Base-by-base conservation (phyloP, 139 green algal genomes). In the Asterochloris sp. region DNA sequence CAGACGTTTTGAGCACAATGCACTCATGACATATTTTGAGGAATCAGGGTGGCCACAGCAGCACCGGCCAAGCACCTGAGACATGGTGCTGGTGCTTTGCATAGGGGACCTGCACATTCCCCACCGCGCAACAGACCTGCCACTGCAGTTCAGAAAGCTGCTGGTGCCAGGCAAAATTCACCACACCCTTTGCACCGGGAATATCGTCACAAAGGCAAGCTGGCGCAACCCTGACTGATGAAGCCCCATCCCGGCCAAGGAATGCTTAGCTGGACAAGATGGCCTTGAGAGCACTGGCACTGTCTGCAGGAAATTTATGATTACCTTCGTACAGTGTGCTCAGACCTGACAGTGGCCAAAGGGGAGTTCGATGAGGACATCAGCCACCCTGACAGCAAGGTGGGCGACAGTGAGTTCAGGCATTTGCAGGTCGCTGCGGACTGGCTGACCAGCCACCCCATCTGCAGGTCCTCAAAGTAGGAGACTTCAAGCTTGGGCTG, bases 71-170 rank as follows among this genome's bases (percentile, higher is more conserved):
- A 27, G 26, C 27, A 24, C 23, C 61, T 23, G 38, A 24, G n/a
- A n/a, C 17, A 98, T 98, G 96, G 94, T 99, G 54, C 90, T 99
- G 0, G 94, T 98, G 0, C 86, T 99, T 15, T 95, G 89, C 79
- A 95, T 99, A 29, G 94, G 95, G 8, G 96, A 99, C 79, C 75
- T 98, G 64, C 94, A 98, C 86, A 93, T 99, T 12, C 95, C 96
- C 12, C 90, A 98, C 81, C 82, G 96, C 27, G 88, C 90, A 0
- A 79, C 86, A 0, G 96, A 98, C 81, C 86, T 99, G 67, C 96
- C 96, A 0, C 47, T 87, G 0, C 93, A 98, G 79, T 98, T 99
- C 87, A 97, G 95, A 79, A 84, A 93, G 64, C 88, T 99, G 69
- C 86, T 99, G 0, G 93, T 98, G 16, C 96, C 96, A 0, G 96